Conservation (phyloP, 371 early-diverging fungal species). For the Rhizopus delemar region DNA sequence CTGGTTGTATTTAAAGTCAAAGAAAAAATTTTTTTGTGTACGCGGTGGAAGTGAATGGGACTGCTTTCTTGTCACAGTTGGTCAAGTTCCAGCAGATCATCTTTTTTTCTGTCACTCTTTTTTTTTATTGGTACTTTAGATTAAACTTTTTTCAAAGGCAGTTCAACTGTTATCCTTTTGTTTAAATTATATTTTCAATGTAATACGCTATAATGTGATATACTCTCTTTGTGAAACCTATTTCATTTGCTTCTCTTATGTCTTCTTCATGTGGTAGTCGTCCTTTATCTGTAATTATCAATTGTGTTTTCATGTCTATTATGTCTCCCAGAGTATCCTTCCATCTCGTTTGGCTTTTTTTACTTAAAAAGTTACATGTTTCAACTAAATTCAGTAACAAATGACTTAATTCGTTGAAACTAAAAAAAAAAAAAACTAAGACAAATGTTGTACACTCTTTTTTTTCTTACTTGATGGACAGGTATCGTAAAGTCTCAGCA, state of each 20-base stretch:
- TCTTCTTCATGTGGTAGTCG: not conserved
- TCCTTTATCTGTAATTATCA: not conserved
- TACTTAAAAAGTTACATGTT: constrained; percentile 3
- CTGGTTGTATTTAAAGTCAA: not conserved
- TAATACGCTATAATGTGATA: not conserved
- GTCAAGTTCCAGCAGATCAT: constrained; percentile 3
- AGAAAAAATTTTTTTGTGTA: constrained; percentile 1
- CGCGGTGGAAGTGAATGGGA: not conserved
- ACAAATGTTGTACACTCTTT: not conserved
- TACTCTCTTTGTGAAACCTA: not conserved
- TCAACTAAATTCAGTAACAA: constrained; percentile 6
- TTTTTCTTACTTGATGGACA: constrained; percentile 6
- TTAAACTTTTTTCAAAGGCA: not conserved
- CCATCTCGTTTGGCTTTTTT: not conserved
- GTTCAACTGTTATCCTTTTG: not conserved
- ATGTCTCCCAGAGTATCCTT: not conserved
- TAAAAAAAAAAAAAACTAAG: constrained; percentile 1
- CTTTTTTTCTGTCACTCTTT: not conserved
- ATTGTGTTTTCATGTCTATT: not conserved
- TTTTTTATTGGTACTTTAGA: constrained; percentile 1
- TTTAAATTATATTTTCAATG: constrained; percentile 1
- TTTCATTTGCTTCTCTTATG: not conserved
- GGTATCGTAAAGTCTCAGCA: constrained; percentile 9
- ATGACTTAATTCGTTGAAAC: constrained; percentile 4
- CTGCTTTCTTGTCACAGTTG: constrained; percentile 6